Percentiles rank a stretch among this genome's conserved stretches.
phyloP scores from a whole-genome alignment of 2,329 filamentous ascomycete species.

The Malbranchea zuffiana region DNA sequence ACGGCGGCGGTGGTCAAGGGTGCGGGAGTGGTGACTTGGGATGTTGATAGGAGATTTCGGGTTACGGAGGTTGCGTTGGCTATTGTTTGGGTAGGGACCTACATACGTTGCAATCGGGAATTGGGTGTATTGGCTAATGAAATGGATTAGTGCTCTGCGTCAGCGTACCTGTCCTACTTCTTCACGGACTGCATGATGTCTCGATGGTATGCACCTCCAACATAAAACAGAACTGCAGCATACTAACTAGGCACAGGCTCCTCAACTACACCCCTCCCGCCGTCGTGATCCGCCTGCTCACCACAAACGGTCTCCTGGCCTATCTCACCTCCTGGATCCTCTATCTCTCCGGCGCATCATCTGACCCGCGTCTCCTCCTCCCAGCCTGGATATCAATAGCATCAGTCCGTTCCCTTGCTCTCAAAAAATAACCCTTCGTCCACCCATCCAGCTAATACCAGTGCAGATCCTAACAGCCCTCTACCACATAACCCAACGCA shows the following conservation, averaged over 20 bases:
- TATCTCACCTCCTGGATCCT: conserved; percentile 65
- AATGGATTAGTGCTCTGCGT: conserved; percentile 54
- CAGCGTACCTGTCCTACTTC: conserved; percentile 69
- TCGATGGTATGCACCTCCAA: conserved; percentile 48
- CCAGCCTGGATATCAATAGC: conserved; percentile 71
- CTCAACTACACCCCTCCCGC: conserved; percentile 69
- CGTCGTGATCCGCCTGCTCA: conserved; percentile 66
- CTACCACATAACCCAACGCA: conserved; percentile 67
- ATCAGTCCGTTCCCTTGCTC: conserved; percentile 42
- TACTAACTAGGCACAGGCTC: conserved; percentile 46
- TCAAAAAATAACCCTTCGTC: background rate
- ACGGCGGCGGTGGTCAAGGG: conserved; percentile 29
- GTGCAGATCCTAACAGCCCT: conserved; percentile 58
- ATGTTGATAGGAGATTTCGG: conserved; percentile 40
- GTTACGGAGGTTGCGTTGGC: conserved; percentile 61
- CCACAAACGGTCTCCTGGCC: conserved; percentile 62
- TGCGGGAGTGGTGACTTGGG: conserved; percentile 25
- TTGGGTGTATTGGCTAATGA: background rate
- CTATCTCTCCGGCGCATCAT: conserved; percentile 57
- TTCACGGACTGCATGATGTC: conserved; percentile 80
- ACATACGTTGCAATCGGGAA: conserved; percentile 15
- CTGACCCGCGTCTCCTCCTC: conserved; percentile 59
- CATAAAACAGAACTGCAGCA: conserved; percentile 2
- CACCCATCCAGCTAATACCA: background rate
- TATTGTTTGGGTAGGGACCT: conserved; percentile 55